phyloP scores from a whole-genome alignment of 371 early-diverging fungal genomes.

The Mitosporidium daphniae region DNA sequence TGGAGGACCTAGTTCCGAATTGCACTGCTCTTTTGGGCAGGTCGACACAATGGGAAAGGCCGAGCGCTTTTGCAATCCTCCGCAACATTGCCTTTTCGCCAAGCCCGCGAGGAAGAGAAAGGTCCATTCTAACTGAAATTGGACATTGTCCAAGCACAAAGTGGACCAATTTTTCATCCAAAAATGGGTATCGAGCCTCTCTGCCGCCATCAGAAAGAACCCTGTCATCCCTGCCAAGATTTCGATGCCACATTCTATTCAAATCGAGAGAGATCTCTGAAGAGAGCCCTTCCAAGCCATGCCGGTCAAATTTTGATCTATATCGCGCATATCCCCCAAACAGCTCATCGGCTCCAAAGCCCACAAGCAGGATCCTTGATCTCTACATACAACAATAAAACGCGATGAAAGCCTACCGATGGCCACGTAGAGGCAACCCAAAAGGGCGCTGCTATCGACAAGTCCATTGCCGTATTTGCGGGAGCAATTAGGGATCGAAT shows the following conservation, averaged over 20 bases:
- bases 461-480: too few relatives aligned
- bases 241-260: slow-evolving; percentile 34
- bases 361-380: slow-evolving; percentile 38
- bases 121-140: slow-evolving; percentile 31
- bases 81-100: slow-evolving; percentile 65
- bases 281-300: slow-evolving; percentile 21
- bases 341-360: slow-evolving; percentile 72
- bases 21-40: slow-evolving; percentile 66
- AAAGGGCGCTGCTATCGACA: too few relatives aligned
- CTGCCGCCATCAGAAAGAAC: slow-evolving; percentile 47
- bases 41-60: slow-evolving; percentile 7
- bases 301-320: slow-evolving; percentile 20
- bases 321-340: slow-evolving; percentile 63
- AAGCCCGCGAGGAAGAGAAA: slow-evolving; percentile 27
- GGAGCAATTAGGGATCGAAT: too few relatives aligned
- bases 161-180: slow-evolving; percentile 23
- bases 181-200: slow-evolving; percentile 54
- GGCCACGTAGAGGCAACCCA: too few relatives aligned
- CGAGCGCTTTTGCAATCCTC: slow-evolving; percentile 7
- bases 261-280: slow-evolving; percentile 40
- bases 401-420: too few relatives aligned
- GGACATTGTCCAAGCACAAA: slow-evolving; percentile 21
- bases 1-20: slow-evolving; percentile 61
- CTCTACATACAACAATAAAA: too few relatives aligned
- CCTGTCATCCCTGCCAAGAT: slow-evolving; percentile 67